Percentiles rank a stretch among this genome's conserved stretches.
Evolutionary conservation across 192 early-diverging fungal species (phyloP).

Genomic region (Entomortierella chlamydospora): DNA sequence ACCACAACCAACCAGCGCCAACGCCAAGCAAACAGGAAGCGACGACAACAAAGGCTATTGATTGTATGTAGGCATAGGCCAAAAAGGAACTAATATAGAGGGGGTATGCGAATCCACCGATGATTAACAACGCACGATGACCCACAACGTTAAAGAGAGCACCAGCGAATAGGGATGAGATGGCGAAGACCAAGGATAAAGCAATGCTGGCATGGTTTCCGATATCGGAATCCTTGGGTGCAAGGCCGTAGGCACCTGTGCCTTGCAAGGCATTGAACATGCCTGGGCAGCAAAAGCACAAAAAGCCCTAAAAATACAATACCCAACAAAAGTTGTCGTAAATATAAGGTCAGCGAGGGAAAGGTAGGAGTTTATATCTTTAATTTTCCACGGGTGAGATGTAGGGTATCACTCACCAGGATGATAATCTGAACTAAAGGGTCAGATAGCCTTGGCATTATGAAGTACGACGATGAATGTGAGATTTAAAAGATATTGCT

Average conservation of each 20-base stretch:
- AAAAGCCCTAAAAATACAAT: conserved; percentile 64
- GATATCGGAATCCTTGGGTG: conserved; percentile 56
- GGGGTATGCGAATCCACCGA: conserved; percentile 77
- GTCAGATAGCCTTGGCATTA: conserved; percentile 31
- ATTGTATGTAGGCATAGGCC: conserved; percentile 68
- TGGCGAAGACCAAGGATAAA: conserved; percentile 77
- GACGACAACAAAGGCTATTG: conserved; percentile 71
- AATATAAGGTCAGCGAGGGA: no score
- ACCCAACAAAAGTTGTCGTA: neutral
- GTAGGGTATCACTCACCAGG: conserved; percentile 22
- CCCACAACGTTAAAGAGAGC: conserved; percentile 84
- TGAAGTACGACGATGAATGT: no score
- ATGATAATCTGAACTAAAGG: conserved; percentile 50
- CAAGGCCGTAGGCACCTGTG: conserved; percentile 44
- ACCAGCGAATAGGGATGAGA: conserved; percentile 82
- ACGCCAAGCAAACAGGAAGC: conserved; percentile 84
- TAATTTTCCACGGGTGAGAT: neutral
- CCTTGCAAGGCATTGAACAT: conserved; percentile 79
- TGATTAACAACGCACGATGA: conserved; percentile 70
- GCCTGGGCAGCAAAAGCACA: conserved; percentile 84
- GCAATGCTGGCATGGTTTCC: conserved; percentile 79
- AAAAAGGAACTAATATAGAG: conserved; percentile 84
- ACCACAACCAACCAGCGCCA: conserved; percentile 79
- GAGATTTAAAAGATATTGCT: no score
- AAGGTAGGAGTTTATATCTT: no score